Conservation (phyloP, 129 eudicot genomes). For the Flaveria brownii region DNA sequence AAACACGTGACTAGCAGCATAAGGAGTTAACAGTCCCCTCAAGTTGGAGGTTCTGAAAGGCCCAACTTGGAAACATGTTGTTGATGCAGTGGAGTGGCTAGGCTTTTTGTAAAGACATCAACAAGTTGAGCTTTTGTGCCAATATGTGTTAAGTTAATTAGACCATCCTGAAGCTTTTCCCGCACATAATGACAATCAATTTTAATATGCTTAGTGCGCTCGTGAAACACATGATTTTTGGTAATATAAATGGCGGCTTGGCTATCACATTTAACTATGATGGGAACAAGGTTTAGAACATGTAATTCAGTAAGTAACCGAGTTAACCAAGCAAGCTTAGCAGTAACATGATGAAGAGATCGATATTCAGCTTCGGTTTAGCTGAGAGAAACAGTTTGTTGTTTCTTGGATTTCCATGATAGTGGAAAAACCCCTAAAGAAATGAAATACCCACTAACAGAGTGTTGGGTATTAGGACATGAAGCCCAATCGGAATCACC, state of each 20-base stretch:
- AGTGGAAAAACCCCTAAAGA: no score
- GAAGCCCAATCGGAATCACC: no score
- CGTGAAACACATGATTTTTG: neutral
- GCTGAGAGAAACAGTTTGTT: no score
- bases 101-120: neutral
- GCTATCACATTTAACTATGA: neutral
- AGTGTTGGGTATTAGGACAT: no score
- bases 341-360: no score
- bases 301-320: no score
- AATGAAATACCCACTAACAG: no score
- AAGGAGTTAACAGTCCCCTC: neutral
- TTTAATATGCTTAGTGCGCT: neutral
- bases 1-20: no score
- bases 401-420: no score
- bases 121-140: neutral
- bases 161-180: neutral
- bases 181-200: neutral
- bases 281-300: neutral
- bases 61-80: neutral
- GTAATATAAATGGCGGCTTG: neutral
- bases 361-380: no score
- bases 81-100: neutral
- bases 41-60: neutral
- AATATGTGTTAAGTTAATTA: neutral
- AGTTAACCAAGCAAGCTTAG: no score